Percentiles rank a stretch among this genome's conserved stretches.
Conservation (phyloP, 1,284 basidiomycete genomes). For the Malassezia obtusa region DNA sequence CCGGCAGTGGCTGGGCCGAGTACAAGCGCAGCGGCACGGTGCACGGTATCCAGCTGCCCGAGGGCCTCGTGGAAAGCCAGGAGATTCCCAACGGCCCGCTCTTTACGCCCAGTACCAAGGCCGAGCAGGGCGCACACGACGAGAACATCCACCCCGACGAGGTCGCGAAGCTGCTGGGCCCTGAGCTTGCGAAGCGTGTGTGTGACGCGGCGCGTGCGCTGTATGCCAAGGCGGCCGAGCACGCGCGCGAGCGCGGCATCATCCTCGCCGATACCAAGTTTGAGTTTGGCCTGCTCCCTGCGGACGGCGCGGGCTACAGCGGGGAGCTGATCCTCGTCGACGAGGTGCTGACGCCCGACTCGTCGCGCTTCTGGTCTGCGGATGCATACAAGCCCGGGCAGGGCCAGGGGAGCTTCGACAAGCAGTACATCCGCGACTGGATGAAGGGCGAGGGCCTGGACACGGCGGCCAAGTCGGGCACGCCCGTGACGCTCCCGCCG, state of each 20-base stretch:
- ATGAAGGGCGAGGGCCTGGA: slow-evolving; percentile 36
- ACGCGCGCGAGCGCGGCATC: slow-evolving; percentile 68
- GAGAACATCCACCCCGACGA: slow-evolving; percentile 91
- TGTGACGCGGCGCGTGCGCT: slow-evolving; percentile 59
- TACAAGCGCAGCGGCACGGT: slow-evolving; percentile 81
- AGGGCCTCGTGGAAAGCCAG: slow-evolving; percentile 72
- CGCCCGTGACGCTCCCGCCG: slow-evolving; percentile 32
- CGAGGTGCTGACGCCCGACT: slow-evolving; percentile 92
- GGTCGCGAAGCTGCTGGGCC: slow-evolving; percentile 41
- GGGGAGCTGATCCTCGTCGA: slow-evolving; percentile 72
- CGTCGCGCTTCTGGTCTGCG: slow-evolving; percentile 88
- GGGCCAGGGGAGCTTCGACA: slow-evolving; percentile 83
- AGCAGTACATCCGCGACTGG: slow-evolving; percentile 92
- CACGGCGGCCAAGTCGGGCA: slow-evolving; percentile 32
- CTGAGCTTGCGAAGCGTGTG: slow-evolving; percentile 58
- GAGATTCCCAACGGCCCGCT: slow-evolving; percentile 57
- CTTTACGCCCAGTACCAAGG: slow-evolving; percentile 96
- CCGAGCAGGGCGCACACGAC: slow-evolving; percentile 85
- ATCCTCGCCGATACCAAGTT: slow-evolving; percentile 94
- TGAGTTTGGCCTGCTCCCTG: slow-evolving; percentile 63
- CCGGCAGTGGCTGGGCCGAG: slow-evolving; percentile 93
- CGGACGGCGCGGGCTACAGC: slow-evolving; percentile 7
- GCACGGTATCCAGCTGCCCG: slow-evolving; percentile 69
- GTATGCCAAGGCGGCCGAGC: slow-evolving; percentile 66
- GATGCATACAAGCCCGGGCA: slow-evolving; percentile 64